phyloP scores from a whole-genome alignment of 2,329 filamentous ascomycete species.

The Talaromyces sp. region DNA sequence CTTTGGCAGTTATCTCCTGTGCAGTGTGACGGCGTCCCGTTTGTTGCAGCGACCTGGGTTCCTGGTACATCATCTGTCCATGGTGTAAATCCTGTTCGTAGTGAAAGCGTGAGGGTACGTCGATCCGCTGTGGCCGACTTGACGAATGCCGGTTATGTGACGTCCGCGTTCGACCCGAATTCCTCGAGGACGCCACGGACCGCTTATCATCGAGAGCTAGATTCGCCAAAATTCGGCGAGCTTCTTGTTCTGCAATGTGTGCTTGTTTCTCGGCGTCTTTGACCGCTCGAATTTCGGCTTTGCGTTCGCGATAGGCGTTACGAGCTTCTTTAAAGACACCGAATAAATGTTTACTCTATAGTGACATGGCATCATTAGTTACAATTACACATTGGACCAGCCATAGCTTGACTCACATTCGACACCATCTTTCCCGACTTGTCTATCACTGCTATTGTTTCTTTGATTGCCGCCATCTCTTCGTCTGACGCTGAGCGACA shows the following conservation, averaged over 20 bases:
- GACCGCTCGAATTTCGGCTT: conserved; percentile 73
- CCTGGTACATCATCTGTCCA: conserved; percentile 3
- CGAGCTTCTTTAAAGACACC: conserved; percentile 91
- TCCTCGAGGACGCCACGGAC: conserved; percentile 43
- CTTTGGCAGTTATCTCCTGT: conserved; percentile 31
- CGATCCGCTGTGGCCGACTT: background rate
- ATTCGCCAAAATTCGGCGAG: conserved; percentile 41
- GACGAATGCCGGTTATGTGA: conserved; percentile 26
- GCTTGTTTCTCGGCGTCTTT: conserved; percentile 61
- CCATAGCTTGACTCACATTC: conserved; percentile 59
- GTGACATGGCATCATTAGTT: background rate
- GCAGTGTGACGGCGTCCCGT: conserved; percentile 40
- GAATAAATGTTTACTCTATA: conserved; percentile 81
- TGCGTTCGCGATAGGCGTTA: conserved; percentile 81
- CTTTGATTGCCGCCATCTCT: conserved; percentile 39
- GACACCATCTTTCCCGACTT: conserved; percentile 87
- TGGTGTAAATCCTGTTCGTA: conserved; percentile 18
- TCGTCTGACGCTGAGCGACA: background rate
- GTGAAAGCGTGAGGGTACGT: conserved; percentile 19
- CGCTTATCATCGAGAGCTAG: conserved; percentile 48
- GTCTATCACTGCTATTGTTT: conserved; percentile 87
- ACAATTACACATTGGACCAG: background rate
- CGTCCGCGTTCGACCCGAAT: conserved; percentile 35
- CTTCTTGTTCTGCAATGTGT: conserved; percentile 47
- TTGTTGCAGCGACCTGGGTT: conserved; percentile 20